Evolutionary conservation across 352 stramenopile genomes (phyloP), one percentile per base, ranked within the genome.

Genomic region (Globisporangium solare): DNA sequence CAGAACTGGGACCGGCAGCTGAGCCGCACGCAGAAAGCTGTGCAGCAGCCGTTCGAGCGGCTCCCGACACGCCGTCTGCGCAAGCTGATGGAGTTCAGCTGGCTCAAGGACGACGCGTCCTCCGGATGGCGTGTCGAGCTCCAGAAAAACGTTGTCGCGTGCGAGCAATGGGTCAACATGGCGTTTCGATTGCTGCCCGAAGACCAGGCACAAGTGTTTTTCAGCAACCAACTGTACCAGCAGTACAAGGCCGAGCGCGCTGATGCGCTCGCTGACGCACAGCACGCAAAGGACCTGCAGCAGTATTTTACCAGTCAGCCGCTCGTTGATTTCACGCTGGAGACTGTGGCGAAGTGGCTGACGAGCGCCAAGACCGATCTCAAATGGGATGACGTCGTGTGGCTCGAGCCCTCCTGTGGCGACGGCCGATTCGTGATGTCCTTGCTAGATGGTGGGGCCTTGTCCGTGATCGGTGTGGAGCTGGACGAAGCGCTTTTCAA

Each of bases 341-440:
- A 54, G 20, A 52, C 22, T 32, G 61, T 85, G 35, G 47, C 63
- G 2, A 43, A 55, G 22, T 47, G 67, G 17, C 42, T 79, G 14
- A 10, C 31, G 10, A n/a, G 24, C 24, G 24, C 5, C 24, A 27
- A 27, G 24, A 27, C 24, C 24, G 24, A 27, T 27, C 24, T 27
- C 24, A 27, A 27, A 27, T 27, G 50, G 24, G 54, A 65, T 6
- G 45, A 65, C 13, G 58, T 76, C 17, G 47, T 75, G 39, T 90
- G 76, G 73, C 68, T 92, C 17, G 83, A 92, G 52, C 83, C 83
- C 12, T 90, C 79, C 21, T 92, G 79, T 54, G 83, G 83, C 20
- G 75, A 89, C 51, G 83, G 79, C 0, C 66, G 79, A 40, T 74
- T 92, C 24, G 54, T 88, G 0, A 45, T 61, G 1, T 68, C 68